Evolutionary conservation across 768 basidiomycete genomes (phyloP).

Genomic region (Candolleomyces eurysporus): DNA sequence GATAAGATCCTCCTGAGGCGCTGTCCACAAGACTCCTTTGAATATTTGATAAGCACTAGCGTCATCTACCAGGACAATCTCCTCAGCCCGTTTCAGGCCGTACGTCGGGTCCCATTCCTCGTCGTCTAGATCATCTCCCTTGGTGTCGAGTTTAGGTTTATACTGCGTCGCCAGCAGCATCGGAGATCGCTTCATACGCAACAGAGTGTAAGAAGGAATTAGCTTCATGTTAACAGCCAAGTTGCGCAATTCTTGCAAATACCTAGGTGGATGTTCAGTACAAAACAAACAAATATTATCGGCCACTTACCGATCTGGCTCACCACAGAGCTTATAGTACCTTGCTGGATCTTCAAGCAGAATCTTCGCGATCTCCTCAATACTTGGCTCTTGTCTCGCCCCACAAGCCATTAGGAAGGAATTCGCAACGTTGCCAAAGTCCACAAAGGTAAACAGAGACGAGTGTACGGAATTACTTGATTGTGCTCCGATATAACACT

Average conservation of each 20-base stretch:
- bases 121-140: constrained; percentile 31
- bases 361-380: constrained; percentile 75
- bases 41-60: constrained; percentile 78
- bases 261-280: constrained; percentile 44
- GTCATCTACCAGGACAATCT: constrained; percentile 86
- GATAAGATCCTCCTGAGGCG: constrained; percentile 87
- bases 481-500: constrained; percentile 66
- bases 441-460: constrained; percentile 82
- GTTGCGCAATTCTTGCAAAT: constrained; percentile 77
- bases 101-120: constrained; percentile 74
- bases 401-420: constrained; percentile 85
- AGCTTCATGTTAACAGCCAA: constrained; percentile 75
- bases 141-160: constrained; percentile 29
- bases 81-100: constrained; percentile 64
- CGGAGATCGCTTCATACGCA: constrained; percentile 65
- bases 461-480: constrained; percentile 63
- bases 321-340: constrained; percentile 72
- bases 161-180: constrained; percentile 77
- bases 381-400: constrained; percentile 81
- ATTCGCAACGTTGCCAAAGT: constrained; percentile 83
- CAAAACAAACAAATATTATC: background rate
- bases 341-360: constrained; percentile 64
- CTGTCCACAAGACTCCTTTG: constrained; percentile 69
- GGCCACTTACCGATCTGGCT: constrained; percentile 58
- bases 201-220: constrained; percentile 49